Percentiles rank a stretch among this genome's conserved stretches.
Conservation (phyloP, 2,329 filamentous ascomycete species). For the Diaporthe citriasiana region DNA sequence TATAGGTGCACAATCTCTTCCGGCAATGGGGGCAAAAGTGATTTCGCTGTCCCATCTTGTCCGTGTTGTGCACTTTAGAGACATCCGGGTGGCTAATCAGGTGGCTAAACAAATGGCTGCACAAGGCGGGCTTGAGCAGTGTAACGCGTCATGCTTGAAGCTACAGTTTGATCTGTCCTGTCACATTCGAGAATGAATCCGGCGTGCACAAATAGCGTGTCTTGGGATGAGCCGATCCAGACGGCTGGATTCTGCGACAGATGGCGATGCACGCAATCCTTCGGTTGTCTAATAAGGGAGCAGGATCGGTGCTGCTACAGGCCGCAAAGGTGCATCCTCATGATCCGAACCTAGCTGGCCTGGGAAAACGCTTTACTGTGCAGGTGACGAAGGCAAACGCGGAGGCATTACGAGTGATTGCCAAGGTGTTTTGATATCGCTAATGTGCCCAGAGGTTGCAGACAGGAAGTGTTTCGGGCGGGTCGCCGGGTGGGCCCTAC, state of each 20-base stretch:
- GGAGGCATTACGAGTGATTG: constrained; percentile 15
- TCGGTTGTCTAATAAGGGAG: neutral
- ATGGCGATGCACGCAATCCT: neutral
- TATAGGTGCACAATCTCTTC: neutral
- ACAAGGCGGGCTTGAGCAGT: constrained; percentile 24
- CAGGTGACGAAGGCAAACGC: constrained; percentile 11
- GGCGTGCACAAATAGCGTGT: constrained; percentile 16
- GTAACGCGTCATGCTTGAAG: constrained; percentile 17
- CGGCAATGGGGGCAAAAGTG: neutral
- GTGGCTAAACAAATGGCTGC: neutral
- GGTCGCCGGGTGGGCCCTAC: constrained; percentile 20
- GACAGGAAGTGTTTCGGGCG: constrained; percentile 25
- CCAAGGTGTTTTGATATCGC: constrained; percentile 30
- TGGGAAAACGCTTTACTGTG: neutral
- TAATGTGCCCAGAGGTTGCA: constrained; percentile 26
- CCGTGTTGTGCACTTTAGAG: neutral
- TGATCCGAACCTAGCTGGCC: neutral
- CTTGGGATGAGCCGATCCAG: constrained; percentile 14
- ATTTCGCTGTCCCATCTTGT: neutral
- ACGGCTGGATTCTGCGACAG: constrained; percentile 10
- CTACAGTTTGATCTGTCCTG: neutral
- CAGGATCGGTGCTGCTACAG: constrained; percentile 1
- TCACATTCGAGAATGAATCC: constrained; percentile 10
- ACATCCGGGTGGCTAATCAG: neutral
- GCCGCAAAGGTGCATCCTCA: constrained; percentile 10